Conservation (phyloP, 2,329 filamentous ascomycete genomes). For the Pseudopithomyces chartarum region DNA sequence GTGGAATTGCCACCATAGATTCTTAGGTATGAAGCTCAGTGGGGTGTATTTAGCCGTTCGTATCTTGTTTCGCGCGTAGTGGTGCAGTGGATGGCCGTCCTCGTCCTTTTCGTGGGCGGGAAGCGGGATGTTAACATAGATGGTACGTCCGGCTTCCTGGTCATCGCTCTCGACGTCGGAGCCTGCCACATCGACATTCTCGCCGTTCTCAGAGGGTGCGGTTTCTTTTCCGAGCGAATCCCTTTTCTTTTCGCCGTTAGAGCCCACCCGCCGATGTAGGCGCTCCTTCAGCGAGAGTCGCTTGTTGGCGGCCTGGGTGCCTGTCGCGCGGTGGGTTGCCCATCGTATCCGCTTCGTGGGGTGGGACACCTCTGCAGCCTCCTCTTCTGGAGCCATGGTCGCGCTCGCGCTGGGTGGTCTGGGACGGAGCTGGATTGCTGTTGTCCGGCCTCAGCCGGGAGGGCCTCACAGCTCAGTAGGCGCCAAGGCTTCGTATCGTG, state of each 20-base stretch:
- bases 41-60: constrained; percentile 97
- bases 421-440: constrained; percentile 27
- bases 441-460: constrained; percentile 46
- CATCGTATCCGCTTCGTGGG: constrained; percentile 84
- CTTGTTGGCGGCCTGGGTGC: constrained; percentile 77
- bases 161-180: constrained; percentile 48
- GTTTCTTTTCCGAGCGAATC: constrained; percentile 47
- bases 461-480: constrained; percentile 33
- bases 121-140: constrained; percentile 88
- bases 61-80: constrained; percentile 92
- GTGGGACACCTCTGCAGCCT: constrained; percentile 58
- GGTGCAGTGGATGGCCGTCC: constrained; percentile 71
- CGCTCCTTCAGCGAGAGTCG: constrained; percentile 81
- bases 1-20: constrained; percentile 97
- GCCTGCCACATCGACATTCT: constrained; percentile 52
- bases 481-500: constrained; percentile 35
- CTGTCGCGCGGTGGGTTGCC: constrained; percentile 88
- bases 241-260: constrained; percentile 67
- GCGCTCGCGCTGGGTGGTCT: constrained; percentile 34
- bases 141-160: constrained; percentile 52
- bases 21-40: constrained; percentile 93
- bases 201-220: constrained; percentile 18
- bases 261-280: constrained; percentile 64
- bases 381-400: constrained; percentile 20
- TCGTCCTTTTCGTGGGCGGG: constrained; percentile 78